Percentiles rank a stretch among this genome's conserved stretches.
Evolutionary conservation across 352 stramenopile genomes (phyloP).

Genomic region (Pythium dissimile): DNA sequence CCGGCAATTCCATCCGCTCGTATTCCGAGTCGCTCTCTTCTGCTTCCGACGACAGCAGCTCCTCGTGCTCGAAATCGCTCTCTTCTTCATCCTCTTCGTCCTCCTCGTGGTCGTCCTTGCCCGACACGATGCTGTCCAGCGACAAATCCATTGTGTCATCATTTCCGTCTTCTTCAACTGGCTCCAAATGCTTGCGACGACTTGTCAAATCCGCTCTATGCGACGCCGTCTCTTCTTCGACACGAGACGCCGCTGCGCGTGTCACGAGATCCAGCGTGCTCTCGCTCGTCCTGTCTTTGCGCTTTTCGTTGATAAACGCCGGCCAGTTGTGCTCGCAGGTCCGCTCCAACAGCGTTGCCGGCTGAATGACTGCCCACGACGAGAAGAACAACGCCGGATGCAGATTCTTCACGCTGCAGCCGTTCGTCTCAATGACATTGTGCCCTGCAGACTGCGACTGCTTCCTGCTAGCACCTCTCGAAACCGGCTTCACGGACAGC

Average conservation of each 20-base stretch:
- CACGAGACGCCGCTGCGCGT: constrained; percentile 13
- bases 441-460: neutral
- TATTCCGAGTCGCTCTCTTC: constrained; percentile 78
- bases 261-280: constrained; percentile 22
- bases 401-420: constrained; percentile 56
- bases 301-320: constrained; percentile 56
- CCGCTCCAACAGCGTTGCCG: constrained; percentile 46
- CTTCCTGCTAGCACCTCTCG: neutral
- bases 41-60: constrained; percentile 67
- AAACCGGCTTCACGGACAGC: neutral
- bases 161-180: constrained; percentile 14
- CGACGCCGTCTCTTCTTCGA: constrained; percentile 18
- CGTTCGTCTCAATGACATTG: neutral
- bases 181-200: neutral
- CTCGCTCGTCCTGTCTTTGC: constrained; percentile 5
- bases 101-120: constrained; percentile 25
- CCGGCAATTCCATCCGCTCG: constrained; percentile 69
- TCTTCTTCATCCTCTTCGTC: constrained; percentile 60
- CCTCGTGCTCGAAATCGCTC: constrained; percentile 83
- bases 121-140: constrained; percentile 18
- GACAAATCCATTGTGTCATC: constrained; percentile 11
- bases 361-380: constrained; percentile 76
- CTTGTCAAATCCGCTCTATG: neutral
- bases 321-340: constrained; percentile 86
- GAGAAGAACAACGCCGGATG: constrained; percentile 84